Percentiles rank a stretch among this genome's conserved stretches.
These are phyloP conservation scores for Ophiostoma sp. DNA, from an alignment of 2,329 filamentous ascomycete species.

Conservation along the genomic window DNA sequence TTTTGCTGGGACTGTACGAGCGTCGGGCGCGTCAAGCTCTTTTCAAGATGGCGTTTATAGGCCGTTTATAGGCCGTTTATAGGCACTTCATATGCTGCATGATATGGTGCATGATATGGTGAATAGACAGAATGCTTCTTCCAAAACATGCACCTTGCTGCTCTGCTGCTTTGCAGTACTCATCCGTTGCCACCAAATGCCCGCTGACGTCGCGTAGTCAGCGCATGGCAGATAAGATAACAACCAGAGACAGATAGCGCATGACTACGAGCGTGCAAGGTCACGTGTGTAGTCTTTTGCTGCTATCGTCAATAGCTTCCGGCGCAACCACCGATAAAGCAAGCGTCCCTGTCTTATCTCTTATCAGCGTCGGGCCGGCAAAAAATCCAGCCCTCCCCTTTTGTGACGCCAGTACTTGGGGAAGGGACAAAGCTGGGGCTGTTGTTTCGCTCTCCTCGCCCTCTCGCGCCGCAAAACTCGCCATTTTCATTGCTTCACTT, in stretches of 20 bases:
- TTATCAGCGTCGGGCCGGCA: conserved; percentile 27
- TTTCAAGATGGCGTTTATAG: too few relatives aligned
- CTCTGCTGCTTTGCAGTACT: too few relatives aligned
- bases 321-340: conserved; percentile 2
- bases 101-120: too few relatives aligned
- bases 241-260: too few relatives aligned
- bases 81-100: too few relatives aligned
- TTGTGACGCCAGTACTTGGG: conserved; percentile 24
- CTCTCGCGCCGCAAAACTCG: conserved; percentile 25
- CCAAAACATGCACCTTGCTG: too few relatives aligned
- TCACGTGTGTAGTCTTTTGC: background rate
- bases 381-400: conserved; percentile 28
- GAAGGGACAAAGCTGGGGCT: conserved; percentile 14
- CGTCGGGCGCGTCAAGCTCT: too few relatives aligned
- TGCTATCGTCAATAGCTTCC: conserved; percentile 7
- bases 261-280: background rate
- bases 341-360: conserved; percentile 23
- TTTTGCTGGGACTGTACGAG: too few relatives aligned
- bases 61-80: too few relatives aligned
- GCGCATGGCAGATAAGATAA: background rate
- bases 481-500: conserved; percentile 17
- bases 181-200: too few relatives aligned
- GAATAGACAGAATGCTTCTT: too few relatives aligned
- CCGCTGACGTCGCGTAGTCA: background rate
- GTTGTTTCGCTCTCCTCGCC: conserved; percentile 16